Evolutionary conservation across 257 asterid species (phyloP).

Genomic region (Handroanthus guayacan): DNA sequence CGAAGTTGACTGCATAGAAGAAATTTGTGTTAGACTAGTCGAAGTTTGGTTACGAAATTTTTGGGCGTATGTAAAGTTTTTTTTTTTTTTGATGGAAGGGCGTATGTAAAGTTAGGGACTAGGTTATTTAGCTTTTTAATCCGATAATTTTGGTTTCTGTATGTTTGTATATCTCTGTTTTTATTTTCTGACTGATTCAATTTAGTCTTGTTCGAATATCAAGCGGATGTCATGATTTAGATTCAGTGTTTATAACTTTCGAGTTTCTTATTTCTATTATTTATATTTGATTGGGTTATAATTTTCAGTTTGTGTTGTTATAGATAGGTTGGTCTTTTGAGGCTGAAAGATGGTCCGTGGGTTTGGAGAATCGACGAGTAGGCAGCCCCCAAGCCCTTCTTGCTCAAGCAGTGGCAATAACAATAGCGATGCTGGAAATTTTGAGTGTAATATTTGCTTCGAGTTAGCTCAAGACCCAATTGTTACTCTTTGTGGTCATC

Average conservation of each 20-base stretch:
- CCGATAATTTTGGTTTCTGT: not conserved
- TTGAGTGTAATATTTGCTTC: slow-evolving; percentile 75
- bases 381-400: slow-evolving; percentile 54
- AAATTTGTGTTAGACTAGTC: not conserved
- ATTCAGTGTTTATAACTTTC: not conserved
- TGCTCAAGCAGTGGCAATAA: slow-evolving; percentile 50
- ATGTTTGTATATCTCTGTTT: not conserved
- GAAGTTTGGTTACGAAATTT: not conserved
- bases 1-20: not conserved
- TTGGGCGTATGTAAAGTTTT: slow-evolving; percentile 9
- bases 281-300: not conserved
- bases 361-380: slow-evolving; percentile 63
- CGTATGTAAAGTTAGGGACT: not conserved
- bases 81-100: too few relatives aligned
- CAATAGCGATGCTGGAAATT: slow-evolving; percentile 65
- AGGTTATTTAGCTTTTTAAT: not conserved
- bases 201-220: not conserved
- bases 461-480: slow-evolving; percentile 79
- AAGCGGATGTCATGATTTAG: not conserved
- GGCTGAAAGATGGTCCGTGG: slow-evolving; percentile 55
- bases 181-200: slow-evolving; percentile 2
- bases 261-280: not conserved
- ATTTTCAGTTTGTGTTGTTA: not conserved
- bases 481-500: slow-evolving; percentile 75
- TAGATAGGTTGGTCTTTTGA: slow-evolving; percentile 33